Conservation (phyloP, 495 filamentous ascomycete species). For the Sordaria brevicollis region DNA sequence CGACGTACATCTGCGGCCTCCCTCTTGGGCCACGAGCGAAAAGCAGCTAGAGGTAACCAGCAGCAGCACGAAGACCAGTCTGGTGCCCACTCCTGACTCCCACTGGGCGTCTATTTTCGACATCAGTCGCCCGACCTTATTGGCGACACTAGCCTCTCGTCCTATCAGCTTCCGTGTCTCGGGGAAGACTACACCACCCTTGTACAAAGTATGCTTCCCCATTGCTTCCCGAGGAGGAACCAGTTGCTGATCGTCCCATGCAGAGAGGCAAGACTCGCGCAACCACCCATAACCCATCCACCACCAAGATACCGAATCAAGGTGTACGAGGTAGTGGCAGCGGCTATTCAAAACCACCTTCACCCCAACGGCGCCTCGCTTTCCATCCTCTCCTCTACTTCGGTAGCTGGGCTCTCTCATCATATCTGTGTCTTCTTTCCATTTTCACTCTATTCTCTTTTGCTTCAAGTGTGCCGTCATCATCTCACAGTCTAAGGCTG, state of each 20-base stretch:
- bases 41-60: slow-evolving; percentile 4
- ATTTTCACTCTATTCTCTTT: slow-evolving; percentile 18
- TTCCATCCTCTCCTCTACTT: slow-evolving; percentile 24
- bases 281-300: slow-evolving; percentile 4
- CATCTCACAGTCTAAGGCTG: background rate
- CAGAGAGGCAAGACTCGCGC: slow-evolving; percentile 22
- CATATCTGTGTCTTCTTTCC: slow-evolving; percentile 25
- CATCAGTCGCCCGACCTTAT: slow-evolving; percentile 23
- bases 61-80: slow-evolving; percentile 12
- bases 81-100: slow-evolving; percentile 19
- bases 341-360: slow-evolving; percentile 46
- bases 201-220: slow-evolving; percentile 16
- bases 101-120: slow-evolving; percentile 28
- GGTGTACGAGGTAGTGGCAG: slow-evolving; percentile 24
- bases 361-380: slow-evolving; percentile 26
- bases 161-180: slow-evolving; percentile 22
- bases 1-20: slow-evolving; percentile 14
- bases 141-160: slow-evolving; percentile 14
- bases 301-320: slow-evolving; percentile 2
- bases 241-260: slow-evolving; percentile 26
- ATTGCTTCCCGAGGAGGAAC: slow-evolving; percentile 13
- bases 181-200: slow-evolving; percentile 9
- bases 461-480: slow-evolving; percentile 3
- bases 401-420: slow-evolving; percentile 48
- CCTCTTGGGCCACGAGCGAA: slow-evolving; percentile 10